phyloP scores from a whole-genome alignment of 306 rosid species.

The Luffa aegyptiaca region DNA sequence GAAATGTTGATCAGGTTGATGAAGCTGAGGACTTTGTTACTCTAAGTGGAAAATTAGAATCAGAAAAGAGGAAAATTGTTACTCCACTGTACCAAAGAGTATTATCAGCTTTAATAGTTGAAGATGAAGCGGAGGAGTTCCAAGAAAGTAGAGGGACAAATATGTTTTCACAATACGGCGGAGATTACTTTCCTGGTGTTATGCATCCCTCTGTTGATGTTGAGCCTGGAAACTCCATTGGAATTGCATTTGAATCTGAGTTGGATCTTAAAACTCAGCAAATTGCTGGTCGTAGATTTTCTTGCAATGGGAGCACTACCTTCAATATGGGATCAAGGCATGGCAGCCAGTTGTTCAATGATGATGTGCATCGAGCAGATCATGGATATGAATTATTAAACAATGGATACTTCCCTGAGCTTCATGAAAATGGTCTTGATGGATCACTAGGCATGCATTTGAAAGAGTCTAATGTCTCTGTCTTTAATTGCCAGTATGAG shows the following conservation, averaged over 20 bases:
- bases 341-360: constrained; percentile 20
- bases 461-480: constrained; percentile 23
- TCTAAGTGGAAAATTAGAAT: constrained; percentile 26
- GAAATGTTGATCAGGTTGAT: constrained; percentile 28
- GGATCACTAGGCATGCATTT: constrained; percentile 19
- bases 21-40: constrained; percentile 17
- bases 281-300: constrained; percentile 26
- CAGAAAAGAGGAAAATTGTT: constrained; percentile 26
- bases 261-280: constrained; percentile 19
- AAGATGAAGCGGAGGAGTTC: constrained; percentile 47
- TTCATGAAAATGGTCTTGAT: constrained; percentile 37
- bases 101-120: constrained; percentile 61
- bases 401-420: constrained; percentile 21
- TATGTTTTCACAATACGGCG: constrained; percentile 21
- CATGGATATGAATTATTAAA: constrained; percentile 20
- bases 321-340: constrained; percentile 17
- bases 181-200: constrained; percentile 27
- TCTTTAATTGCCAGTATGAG: constrained; percentile 34
- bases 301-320: constrained; percentile 41
- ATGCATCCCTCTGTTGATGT: constrained; percentile 20
- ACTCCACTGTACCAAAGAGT: constrained; percentile 71
- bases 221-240: constrained; percentile 23
- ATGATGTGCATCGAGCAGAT: constrained; percentile 20
- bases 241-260: constrained; percentile 18
- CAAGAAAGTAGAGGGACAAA: constrained; percentile 29